A percentile compares a stretch with the other conserved stretches of the same genome.
These are phyloP conservation scores for Xylaria sp. DNA, from an alignment of 2,329 filamentous ascomycete species.

Conservation along the genomic window DNA sequence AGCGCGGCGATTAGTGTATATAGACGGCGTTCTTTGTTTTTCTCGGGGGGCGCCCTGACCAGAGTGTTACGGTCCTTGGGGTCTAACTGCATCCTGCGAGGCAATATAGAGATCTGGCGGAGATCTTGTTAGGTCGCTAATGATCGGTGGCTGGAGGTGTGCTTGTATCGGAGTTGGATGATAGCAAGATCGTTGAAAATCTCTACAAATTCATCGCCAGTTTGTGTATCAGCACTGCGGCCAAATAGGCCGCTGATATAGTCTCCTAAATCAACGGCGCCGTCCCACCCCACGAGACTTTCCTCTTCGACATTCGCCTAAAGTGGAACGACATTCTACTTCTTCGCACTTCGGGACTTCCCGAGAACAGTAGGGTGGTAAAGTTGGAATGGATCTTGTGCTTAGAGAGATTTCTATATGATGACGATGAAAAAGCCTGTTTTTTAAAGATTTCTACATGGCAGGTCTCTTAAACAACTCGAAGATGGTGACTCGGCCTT, in stretches of 20 bases:
- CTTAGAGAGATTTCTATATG: too few species aligned
- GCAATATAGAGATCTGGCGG: conserved; percentile 5
- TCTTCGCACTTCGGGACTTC: not conserved
- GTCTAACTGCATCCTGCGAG: too few species aligned
- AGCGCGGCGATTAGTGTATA: too few species aligned
- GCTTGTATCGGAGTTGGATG: conserved; percentile 18
- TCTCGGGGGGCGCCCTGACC: too few species aligned
- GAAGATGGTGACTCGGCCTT: not conserved
- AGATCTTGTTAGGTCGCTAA: conserved; percentile 5
- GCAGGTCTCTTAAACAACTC: conserved; percentile 9
- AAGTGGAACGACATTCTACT: not conserved
- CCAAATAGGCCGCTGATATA: conserved; percentile 1
- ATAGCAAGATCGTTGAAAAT: conserved; percentile 13
- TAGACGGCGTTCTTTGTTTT: too few species aligned
- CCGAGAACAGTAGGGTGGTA: conserved; percentile 3
- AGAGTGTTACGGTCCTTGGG: too few species aligned
- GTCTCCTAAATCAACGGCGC: not conserved
- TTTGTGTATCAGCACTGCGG: not conserved
- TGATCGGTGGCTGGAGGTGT: not conserved
- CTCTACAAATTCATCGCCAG: not conserved
- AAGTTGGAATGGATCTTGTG: not conserved
- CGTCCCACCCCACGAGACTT: conserved; percentile 14
- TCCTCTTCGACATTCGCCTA: not conserved
- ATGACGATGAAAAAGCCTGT: too few species aligned
- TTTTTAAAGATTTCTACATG: conserved; percentile 8